A percentile compares a stretch with the other conserved stretches of the same genome.
These are phyloP conservation scores for Carallia brachiata DNA, from an alignment of 345 rosid genomes.

Conservation along the genomic window DNA sequence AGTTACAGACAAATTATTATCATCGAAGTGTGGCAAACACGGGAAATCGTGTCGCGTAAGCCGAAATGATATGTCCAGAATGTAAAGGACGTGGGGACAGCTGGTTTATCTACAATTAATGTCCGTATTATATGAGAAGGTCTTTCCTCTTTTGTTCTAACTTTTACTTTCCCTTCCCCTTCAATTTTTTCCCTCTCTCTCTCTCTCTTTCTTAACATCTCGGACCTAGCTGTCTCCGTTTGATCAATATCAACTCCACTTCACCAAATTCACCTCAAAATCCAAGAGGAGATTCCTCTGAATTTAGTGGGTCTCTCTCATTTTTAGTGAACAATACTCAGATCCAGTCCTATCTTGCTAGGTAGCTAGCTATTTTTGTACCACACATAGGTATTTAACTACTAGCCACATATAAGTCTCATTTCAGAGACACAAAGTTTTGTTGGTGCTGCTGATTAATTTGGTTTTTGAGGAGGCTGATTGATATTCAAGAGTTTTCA, in stretches of 20 bases:
- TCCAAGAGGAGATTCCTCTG: constrained; percentile 5
- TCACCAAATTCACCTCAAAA: not conserved
- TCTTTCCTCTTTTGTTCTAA: not conserved
- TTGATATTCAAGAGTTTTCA: not conserved
- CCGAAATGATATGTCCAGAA: not conserved
- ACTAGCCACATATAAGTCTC: not conserved
- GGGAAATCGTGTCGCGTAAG: constrained; percentile 20
- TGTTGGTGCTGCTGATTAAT: constrained; percentile 3
- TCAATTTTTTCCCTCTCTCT: too few relatives aligned
- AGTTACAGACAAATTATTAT: not conserved
- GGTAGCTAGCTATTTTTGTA: not conserved
- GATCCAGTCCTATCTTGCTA: not conserved
- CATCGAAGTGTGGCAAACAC: not conserved
- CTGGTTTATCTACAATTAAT: constrained; percentile 40
- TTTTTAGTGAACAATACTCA: not conserved
- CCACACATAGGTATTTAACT: not conserved
- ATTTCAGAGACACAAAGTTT: constrained; percentile 1
- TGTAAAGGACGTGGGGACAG: constrained; percentile 18
- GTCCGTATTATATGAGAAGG: constrained; percentile 34
- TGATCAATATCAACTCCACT: not conserved
- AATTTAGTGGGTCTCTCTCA: constrained; percentile 5
- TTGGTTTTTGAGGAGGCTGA: not conserved
- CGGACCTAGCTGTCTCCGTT: constrained; percentile 36
- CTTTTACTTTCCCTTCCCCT: constrained; percentile 46
- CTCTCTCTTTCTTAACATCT: constrained; percentile 12